phyloP scores from a whole-genome alignment of 371 early-diverging fungal species.

The Globomyces sp. region DNA sequence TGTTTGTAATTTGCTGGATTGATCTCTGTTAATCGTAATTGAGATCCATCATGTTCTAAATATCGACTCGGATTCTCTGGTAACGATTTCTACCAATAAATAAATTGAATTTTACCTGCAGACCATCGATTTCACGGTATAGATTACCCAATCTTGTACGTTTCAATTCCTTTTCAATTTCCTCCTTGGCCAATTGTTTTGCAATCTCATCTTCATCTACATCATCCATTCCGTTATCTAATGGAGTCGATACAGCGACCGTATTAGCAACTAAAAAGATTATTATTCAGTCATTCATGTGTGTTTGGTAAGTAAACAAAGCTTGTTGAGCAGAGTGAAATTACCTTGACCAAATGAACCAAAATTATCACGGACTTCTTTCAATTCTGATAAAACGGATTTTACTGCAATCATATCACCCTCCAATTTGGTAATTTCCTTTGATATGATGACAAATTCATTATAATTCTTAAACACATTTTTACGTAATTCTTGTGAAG shows the following conservation, averaged over 20 bases:
- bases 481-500: constrained; percentile 79
- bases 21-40: constrained; percentile 68
- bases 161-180: constrained; percentile 19
- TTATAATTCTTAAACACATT: constrained; percentile 92
- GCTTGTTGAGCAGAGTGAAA: not conserved
- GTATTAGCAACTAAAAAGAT: not conserved
- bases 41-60: constrained; percentile 72
- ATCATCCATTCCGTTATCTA: no score
- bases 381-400: constrained; percentile 66
- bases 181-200: constrained; percentile 6
- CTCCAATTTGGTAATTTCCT: constrained; percentile 85
- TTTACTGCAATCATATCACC: constrained; percentile 69
- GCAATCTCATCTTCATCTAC: constrained; percentile 1
- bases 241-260: not conserved
- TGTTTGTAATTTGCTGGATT: constrained; percentile 69
- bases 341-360: not conserved
- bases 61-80: constrained; percentile 73
- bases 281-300: no score
- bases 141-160: constrained; percentile 62
- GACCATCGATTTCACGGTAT: constrained; percentile 77
- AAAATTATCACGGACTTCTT: constrained; percentile 57
- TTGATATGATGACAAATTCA: constrained; percentile 91
- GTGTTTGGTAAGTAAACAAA: no score
- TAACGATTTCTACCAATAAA: constrained; percentile 55
- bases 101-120: constrained; percentile 51